Evolutionary conservation across 805 yeast species (phyloP), one percentile per base, ranked within the genome.

Genomic region (Saccharomycopsis sp.): DNA sequence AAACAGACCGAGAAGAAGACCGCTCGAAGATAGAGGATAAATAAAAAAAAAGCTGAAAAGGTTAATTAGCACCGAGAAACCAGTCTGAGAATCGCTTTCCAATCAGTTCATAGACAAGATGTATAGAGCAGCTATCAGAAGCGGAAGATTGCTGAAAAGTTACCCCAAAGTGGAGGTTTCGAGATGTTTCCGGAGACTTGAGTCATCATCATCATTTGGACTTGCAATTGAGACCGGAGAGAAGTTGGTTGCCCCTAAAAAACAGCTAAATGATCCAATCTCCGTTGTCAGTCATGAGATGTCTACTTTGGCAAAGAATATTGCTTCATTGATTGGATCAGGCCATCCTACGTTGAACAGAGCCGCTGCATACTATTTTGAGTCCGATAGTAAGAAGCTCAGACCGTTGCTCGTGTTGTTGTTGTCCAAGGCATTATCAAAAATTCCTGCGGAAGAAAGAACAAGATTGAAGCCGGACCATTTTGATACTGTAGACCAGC

Each of bases 321-420:
- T 93, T 62, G 96, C 96, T 53, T 75, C 79, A 19, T 77, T 94
- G 56, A 85, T 93, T 59, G 97, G 98, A 1, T 86, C 96, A 0
- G 96, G 97, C 1, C 97, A 93, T 68, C 97, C 98, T 1, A 86
- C 94, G 9, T 77, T 93, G 61, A 92, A 93, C 72, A 79, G 96
- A 64, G 97, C 93, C 2, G 86, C 96, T n/a, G 83, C 90, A 41
- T 94, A 94, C 74, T 94, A 94, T 73, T 94, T 94, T 66, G 97
- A 92, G 72, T 89, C 94, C 19, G 97, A 93, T 69, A 98, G 99
- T 3, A 94, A 94, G 72, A 96, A 92, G 68, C 90, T 94, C 19
- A 79, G 99, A 59, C 99, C 99, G 1, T 74, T 94, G 64, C 81
- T 94, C 60, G 98, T 94, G 12, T 75, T 94, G 58, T 74, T 94